These are phyloP conservation scores for Cryptosporidium parvum DNA, from an alignment of 169 alveolate genomes.

Conservation along the genomic window DNA sequence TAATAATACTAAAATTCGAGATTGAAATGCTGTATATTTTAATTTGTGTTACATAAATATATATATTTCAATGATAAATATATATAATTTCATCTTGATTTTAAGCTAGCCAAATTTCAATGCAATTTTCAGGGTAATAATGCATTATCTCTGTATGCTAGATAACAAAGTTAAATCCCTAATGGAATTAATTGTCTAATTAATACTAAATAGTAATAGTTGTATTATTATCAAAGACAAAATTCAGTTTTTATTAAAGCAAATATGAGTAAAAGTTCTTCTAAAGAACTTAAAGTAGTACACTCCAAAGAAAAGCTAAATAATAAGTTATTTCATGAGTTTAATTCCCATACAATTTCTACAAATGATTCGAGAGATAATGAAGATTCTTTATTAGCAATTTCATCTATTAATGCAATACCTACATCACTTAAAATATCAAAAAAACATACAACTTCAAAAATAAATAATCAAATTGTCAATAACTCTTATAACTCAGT, in stretches of 20 bases:
- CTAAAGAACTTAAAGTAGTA: background rate
- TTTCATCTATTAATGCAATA: background rate
- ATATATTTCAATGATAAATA: background rate
- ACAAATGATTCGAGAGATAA: conserved; percentile 51
- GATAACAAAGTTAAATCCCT: background rate
- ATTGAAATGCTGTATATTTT: conserved; percentile 2
- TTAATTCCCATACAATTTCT: conserved; percentile 32
- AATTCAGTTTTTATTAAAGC: too few relatives aligned
- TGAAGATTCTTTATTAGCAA: conserved; percentile 32
- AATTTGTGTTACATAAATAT: background rate
- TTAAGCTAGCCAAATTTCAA: background rate
- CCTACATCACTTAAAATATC: background rate
- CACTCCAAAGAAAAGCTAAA: background rate
- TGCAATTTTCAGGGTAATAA: background rate
- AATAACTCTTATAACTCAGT: background rate
- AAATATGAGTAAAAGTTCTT: conserved; percentile 10
- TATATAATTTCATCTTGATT: background rate
- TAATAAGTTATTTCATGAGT: conserved; percentile 28
- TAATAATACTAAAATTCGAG: background rate
- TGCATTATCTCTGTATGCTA: background rate
- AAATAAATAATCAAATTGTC: background rate
- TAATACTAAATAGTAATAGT: conserved; percentile 6
- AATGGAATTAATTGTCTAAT: conserved; percentile 6
- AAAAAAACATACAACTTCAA: background rate
- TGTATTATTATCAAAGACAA: background rate